Base-by-base conservation (phyloP, 305 asterid species). In the Fraxinus latifolia region DNA sequence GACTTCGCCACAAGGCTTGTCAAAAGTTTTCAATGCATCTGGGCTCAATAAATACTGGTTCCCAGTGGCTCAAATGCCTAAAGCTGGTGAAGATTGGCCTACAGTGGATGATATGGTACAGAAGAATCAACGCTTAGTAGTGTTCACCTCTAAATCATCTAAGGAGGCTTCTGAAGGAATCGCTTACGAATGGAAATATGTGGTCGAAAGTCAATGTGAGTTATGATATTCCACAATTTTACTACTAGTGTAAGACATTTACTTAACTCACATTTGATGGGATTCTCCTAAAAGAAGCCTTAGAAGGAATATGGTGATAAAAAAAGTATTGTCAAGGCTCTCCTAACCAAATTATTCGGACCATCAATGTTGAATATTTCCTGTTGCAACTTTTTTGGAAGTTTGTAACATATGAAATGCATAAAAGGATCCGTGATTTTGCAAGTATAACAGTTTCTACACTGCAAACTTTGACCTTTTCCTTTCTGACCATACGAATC, bases 151-250 rank as follows among this genome's bases (percentile, higher is more conserved):
- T 68, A 82, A 81, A 72, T 67, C 86, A 17, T 80, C 92, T 4
- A 95, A 93, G 86, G 95, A 94, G 79, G 90, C 87, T 17, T 83
- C 94, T 1, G 97, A 95, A 76, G 89, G 85, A 53, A 91, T 95
- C 70, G 98, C 99, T 21, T 94, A 91, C 55, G 91, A 90, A 78
- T 95, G 99, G 99, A 89, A 87, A 87, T 95, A 89, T 68, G 93
- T 95, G 12, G 97, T 95, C 27, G 99, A 95, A 86, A 95, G 82
- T 86, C 98, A 95, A 65, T 94, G 99, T 95, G 76, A 89, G 97
- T 73, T 27, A 32, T 79, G 36, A 67, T 12, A 12, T 67, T 67
- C 74, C 23, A 70, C 23, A 31, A 70, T 14, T 70, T 71, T 71
- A 71, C 42, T 29, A 70, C 34, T 32, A 32, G 8, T 33, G 11